Evolutionary conservation across 73 alveolate genomes (phyloP), one percentile per base, ranked within the genome.

Genomic region (Halteria grandinella): DNA sequence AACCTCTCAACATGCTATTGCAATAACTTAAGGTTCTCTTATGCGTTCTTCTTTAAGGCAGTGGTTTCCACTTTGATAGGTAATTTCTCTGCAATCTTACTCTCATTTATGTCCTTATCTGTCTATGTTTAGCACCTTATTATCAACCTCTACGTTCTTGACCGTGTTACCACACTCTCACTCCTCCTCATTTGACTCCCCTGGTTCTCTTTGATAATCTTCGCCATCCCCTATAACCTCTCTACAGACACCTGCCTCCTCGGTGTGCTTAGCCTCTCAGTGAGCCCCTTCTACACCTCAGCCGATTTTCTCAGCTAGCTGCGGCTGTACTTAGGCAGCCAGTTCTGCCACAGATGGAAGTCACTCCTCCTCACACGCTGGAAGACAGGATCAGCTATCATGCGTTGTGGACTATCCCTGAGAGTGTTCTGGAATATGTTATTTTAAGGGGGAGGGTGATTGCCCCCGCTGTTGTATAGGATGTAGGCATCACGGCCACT

Each of bases 401-500:
- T 20, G 0, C 69, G 47, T 15, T 66, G 43, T 25, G 43, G 62
- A 47, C 32, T 45, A 4, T 39, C 66, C 47, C 69, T 66, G 15
- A 15, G 45, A 47, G 80, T 44, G 14, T 57, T 57, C 28, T 55
- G 62, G 20, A 25, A 43, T n/a, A n/a, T n/a, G n/a, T n/a, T n/a
- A n/a, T n/a, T n/a, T 15, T 41, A 44, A 23, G 32, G 11, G 24
- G 27, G 18, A 20, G 77, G 73, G 25, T 69, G 79, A 31, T 77
- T 45, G 8, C 94, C 94, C 15, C 94, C 94, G 37, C 90, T 79
- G 57, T 85, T 69, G 45, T 44, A 59, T 32, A 73, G 34, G 7
- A 85, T 75, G 34, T 85, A 85, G 52, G 66, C 25, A 55, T 85
- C 94, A 55, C 94, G 64, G 27, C 94, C 94, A 54, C 87, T 63